These are phyloP conservation scores for Blumeria graminis DNA, from an alignment of 2,329 filamentous ascomycete genomes.

Conservation along the genomic window DNA sequence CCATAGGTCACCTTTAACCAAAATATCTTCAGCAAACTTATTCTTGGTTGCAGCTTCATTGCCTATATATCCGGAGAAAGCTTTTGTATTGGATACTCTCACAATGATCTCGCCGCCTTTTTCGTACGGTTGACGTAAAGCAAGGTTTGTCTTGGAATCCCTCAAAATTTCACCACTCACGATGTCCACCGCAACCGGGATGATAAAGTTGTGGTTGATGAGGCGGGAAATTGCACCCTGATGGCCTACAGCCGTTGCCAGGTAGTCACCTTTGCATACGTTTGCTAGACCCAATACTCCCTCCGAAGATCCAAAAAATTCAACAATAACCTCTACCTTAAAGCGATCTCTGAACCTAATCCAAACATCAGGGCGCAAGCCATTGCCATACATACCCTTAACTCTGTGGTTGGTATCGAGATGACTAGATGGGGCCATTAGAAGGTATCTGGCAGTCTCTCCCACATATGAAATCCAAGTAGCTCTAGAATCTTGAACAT, in stretches of 20 bases:
- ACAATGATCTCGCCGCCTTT: constrained; percentile 56
- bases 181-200: constrained; percentile 45
- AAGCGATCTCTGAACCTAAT: constrained; percentile 36
- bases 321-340: constrained; percentile 34
- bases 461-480: constrained; percentile 59
- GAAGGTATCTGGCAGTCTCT: constrained; percentile 50
- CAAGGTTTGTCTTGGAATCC: constrained; percentile 44
- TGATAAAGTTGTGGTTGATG: constrained; percentile 26
- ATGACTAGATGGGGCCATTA: constrained; percentile 39
- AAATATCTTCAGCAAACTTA: constrained; percentile 40
- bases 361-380: constrained; percentile 46
- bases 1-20: constrained; percentile 41
- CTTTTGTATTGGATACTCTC: constrained; percentile 26
- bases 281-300: constrained; percentile 41
- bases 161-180: constrained; percentile 42
- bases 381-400: constrained; percentile 38
- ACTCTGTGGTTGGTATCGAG: constrained; percentile 34
- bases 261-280: constrained; percentile 33
- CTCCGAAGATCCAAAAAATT: constrained; percentile 63
- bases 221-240: constrained; percentile 38
- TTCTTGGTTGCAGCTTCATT: constrained; percentile 41
- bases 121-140: constrained; percentile 33
- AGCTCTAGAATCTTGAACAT: constrained; percentile 40
- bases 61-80: constrained; percentile 45
- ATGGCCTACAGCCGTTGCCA: constrained; percentile 41